Evolutionary conservation across 306 rosid species (phyloP), one percentile per base, ranked within the genome.

Genomic region (Hippophae gyantsensis): DNA sequence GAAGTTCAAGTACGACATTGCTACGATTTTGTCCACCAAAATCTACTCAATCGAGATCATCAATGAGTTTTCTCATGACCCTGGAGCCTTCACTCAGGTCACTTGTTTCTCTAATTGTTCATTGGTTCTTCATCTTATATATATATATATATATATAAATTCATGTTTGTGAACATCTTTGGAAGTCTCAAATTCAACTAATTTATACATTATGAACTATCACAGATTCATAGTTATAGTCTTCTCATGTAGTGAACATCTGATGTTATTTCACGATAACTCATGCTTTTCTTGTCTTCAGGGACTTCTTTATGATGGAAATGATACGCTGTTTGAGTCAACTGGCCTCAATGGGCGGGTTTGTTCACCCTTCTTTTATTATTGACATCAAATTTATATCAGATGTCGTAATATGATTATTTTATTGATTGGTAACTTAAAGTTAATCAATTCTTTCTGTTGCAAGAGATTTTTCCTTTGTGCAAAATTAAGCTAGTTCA

Each of bases 41-140:
- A 32, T 70, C 51, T 76, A 76, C 77, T 67, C 77, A 43, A 62
- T 76, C 68, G 78, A 83, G 27, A 93, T 92, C 11, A 84, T 92
- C 72, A 80, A 92, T 59, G 88, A 69, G 65, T 87, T 83, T 58
- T 88, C 92, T 73, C 98, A 92, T 52, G 98, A 92, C 43, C 84
- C 87, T 32, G n/a, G 52, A 25, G 98, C 98, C 63, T 85, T 85
- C 72, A 92, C 96, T 49, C 98, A 92, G 98, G 96, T 85, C 51
- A 56, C 42, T 13, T 27, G 12, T 5, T 23, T 45, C 6, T 7
- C 44, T 11, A 5, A 14, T 8, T 10, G 43, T 46, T 10, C 50
- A 10, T 46, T 5, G 13, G 13, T 3, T 9, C 13, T 46, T 49
- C 7, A 49, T 0, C 13, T 49, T 49, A 13, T 49, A 23, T 49